Base-by-base conservation (phyloP, 495 filamentous ascomycete species). In the Penicillium longicatenatum region DNA sequence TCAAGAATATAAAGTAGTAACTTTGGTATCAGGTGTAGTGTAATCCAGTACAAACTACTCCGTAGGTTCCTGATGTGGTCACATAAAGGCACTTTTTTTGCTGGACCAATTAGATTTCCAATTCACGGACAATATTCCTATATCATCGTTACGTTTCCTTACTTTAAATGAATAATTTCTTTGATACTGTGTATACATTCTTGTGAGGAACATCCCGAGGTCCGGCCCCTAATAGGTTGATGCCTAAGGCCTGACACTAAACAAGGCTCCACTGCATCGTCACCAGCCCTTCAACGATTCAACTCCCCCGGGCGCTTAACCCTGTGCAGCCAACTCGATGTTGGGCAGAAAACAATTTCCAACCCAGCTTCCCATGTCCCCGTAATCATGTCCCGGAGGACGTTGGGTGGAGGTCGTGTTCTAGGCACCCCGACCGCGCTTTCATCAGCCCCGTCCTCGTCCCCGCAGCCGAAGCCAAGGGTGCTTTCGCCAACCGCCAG, bases 371-470 rank as follows among this genome's bases (percentile, higher is more conserved):
- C 73, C 64, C 75, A 78, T 78, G 75, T 67, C 67, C 62, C 62
- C 63, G 63, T 78, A 71, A 79, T 66, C 66, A 94, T 93, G 90
- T 87, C 90, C 67, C 79, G 84, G 73, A 86, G 90, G 75, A 91
- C 86, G 78, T 85, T 96, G 65, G 92, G 92, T 64, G 90, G 92
- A 73, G 92, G 92, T 67, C 84, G 92, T 77, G 85, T 97, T 64
- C 77, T 97, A 62, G 92, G 92, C 57, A 92, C 82, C 75, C 89
- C 89, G 56, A 89, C 86, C 70, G 80, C 85, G 62, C 83, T 93
- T 63, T 84, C 90, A 68, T 86, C 89, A 73, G 79, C 60, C 69
- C 79, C 55, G 79, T 76, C 61, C 69, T 78, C 55, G 78, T 77
- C 70, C 73, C 75, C 80, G 81, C 80, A 79, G 67, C 77, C 70